Percentiles rank a stretch among this genome's conserved stretches.
Conservation (phyloP, 2,329 filamentous ascomycete genomes). For the Cercospora sp. region DNA sequence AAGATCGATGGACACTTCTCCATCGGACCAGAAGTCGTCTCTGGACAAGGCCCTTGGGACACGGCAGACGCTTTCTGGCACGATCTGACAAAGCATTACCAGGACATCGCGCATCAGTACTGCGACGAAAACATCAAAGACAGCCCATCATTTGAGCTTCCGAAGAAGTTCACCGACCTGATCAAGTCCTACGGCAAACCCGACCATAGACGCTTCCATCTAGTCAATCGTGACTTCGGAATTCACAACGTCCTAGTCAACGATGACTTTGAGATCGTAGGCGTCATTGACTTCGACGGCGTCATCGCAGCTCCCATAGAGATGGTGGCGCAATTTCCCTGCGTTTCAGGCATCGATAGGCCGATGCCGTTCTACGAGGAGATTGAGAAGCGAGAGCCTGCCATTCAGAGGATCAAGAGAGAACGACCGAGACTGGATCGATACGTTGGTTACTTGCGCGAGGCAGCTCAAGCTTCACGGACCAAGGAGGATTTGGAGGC, state of each 20-base stretch:
- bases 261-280: conserved; percentile 17
- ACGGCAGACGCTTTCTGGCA: conserved; percentile 1
- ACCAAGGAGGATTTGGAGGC: not conserved
- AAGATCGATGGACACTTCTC: conserved; percentile 8
- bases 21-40: conserved; percentile 8
- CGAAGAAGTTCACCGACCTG: not conserved
- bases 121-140: not conserved
- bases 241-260: conserved; percentile 19
- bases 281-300: conserved; percentile 15
- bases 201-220: not conserved
- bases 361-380: not conserved
- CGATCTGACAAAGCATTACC: not conserved
- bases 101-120: not conserved
- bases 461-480: not conserved
- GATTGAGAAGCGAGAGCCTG: not conserved
- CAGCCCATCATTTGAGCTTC: not conserved
- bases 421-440: not conserved
- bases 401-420: not conserved
- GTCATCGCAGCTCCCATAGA: conserved; percentile 13
- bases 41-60: conserved; percentile 15
- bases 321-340: conserved; percentile 8
- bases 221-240: conserved; percentile 13
- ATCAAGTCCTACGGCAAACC: conserved; percentile 1
- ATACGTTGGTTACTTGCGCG: not conserved
- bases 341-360: not conserved